Conservation (phyloP, 768 basidiomycete species). For the Leccinum incarnatum region DNA sequence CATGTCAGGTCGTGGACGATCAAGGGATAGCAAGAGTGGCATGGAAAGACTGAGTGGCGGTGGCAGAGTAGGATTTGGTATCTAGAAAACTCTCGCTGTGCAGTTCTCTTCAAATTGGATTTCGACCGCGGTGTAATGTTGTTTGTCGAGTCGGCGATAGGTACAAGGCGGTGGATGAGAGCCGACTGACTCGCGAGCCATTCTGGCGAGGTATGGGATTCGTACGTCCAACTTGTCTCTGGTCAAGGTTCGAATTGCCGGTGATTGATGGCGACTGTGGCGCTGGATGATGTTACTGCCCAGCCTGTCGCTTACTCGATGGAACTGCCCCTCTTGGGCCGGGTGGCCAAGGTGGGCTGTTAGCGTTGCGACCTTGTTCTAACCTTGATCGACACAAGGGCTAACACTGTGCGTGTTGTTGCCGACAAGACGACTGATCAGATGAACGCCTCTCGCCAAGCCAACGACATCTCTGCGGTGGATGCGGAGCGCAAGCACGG, state of each 20-base stretch:
- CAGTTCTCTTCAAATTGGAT: not conserved
- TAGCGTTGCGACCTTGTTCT: constrained; percentile 28
- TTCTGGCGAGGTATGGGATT: not conserved
- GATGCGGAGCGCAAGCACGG: not conserved
- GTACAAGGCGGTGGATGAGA: not conserved
- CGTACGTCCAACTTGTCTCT: not conserved
- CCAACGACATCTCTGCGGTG: not conserved
- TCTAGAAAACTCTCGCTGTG: not conserved
- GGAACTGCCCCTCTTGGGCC: constrained; percentile 16
- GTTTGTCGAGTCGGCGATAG: constrained; percentile 2
- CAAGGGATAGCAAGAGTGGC: constrained; percentile 28
- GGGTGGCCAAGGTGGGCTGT: constrained; percentile 20
- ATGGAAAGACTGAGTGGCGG: constrained; percentile 21
- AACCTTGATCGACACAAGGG: not conserved
- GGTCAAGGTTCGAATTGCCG: not conserved
- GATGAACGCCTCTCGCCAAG: not conserved
- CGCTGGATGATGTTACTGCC: constrained; percentile 12
- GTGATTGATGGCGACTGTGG: constrained; percentile 27
- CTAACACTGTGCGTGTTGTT: constrained; percentile 13
- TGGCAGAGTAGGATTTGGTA: constrained; percentile 15
- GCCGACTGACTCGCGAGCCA: constrained; percentile 3
- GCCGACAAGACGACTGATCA: constrained; percentile 2
- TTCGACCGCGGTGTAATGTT: not conserved
- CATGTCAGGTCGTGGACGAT: constrained; percentile 59
- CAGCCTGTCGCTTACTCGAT: constrained; percentile 15